Evolutionary conservation across 2,329 filamentous ascomycete species (phyloP), one percentile per base, ranked within the genome.

Genomic region (Alternaria tenuissima): DNA sequence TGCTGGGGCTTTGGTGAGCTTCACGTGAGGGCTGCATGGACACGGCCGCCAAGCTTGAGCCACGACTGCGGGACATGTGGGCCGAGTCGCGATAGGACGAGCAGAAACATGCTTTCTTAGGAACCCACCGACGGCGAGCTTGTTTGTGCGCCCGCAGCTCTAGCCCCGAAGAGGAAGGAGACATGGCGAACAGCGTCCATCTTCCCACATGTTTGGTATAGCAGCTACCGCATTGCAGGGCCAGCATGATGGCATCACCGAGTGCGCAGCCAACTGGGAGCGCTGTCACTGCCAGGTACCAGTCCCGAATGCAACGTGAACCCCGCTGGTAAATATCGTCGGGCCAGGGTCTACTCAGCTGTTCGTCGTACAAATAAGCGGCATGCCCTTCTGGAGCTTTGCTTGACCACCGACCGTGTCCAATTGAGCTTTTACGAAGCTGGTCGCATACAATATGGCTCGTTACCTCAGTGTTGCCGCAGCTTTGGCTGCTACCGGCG

Each of bases 401-500:
- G 42, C 63, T 57, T 55, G 64, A 59, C 52, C 60, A 70, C 62
- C 66, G 68, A 68, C 66, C 60, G 62, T 60, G 54, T 65, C 63
- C 67, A 73, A 70, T 70, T 70, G 66, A 68, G 66, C 66, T 68
- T 61, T 62, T 26, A 57, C 64, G 52, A 70, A 70, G 65, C 65
- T 67, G 62, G 67, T 71, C 62, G 65, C 67, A 64, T 68, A 66
- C 55, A 71, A 55, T 64, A 78, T 78, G 76, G 69, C 72, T 69
- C 74, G 75, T 62, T 76, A 71, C 62, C 63, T 75, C 51, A 67
- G 70, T 57, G 67, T 76, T 62, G 68, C 67, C 55, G 67, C 72
- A 44, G 75, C 73, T 57, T 72, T 78, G 68, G 74, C 71, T 65
- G 72, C 71, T 55, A 71, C 71, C 20, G 66, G 73, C 61, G 73